Percentiles rank a stretch among this genome's conserved stretches.
These are phyloP conservation scores for Arctium lappa DNA, from an alignment of 129 eudicot species.

Conservation along the genomic window DNA sequence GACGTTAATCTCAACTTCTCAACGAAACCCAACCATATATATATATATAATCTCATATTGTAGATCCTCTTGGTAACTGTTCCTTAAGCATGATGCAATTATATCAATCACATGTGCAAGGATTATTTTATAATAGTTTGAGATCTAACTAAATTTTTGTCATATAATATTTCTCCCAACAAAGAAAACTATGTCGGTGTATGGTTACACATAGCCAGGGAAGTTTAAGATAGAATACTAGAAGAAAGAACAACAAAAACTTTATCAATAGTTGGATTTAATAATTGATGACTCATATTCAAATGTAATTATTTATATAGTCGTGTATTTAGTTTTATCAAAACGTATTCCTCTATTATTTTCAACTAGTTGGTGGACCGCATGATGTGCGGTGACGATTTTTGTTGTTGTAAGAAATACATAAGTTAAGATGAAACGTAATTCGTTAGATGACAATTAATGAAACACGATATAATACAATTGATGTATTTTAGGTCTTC, in stretches of 20 bases:
- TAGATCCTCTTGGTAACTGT: slow-evolving; percentile 22
- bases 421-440: no score
- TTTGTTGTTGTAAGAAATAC: no score
- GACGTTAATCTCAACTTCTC: no score
- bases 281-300: neutral
- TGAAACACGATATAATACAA: no score
- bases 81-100: slow-evolving; percentile 28
- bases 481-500: no score
- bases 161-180: neutral
- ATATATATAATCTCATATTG: neutral
- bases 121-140: slow-evolving; percentile 2
- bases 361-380: no score
- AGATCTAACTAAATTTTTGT: slow-evolving; percentile 22
- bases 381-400: no score
- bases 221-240: neutral
- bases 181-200: slow-evolving; percentile 13
- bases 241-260: neutral
- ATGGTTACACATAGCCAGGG: neutral
- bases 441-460: no score
- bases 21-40: no score
- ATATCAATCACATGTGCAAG: slow-evolving; percentile 18
- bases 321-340: no score
- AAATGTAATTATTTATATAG: no score
- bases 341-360: no score
- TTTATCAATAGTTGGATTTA: neutral